A percentile compares a stretch with the other conserved stretches of the same genome.
These are phyloP conservation scores for Malus asiatica DNA, from an alignment of 306 rosid species.

Conservation along the genomic window DNA sequence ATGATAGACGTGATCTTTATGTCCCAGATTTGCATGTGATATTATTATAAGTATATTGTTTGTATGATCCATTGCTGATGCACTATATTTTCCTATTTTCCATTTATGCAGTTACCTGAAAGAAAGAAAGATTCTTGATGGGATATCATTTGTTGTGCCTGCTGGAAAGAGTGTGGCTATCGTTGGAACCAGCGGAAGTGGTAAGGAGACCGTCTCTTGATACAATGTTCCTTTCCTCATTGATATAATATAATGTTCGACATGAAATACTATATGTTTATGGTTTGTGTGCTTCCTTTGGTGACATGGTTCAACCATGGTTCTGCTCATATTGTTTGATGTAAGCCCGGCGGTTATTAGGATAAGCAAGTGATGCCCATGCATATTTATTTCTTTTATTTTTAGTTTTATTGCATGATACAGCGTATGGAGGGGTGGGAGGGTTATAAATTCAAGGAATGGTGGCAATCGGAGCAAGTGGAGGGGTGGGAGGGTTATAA, in stretches of 20 bases:
- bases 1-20: neutral
- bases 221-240: neutral
- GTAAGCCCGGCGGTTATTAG: neutral
- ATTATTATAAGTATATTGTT: neutral
- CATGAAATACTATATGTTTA: neutral
- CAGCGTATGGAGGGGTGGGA: too few relatives aligned
- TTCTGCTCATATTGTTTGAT: neutral
- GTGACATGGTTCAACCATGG: neutral
- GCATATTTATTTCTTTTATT: neutral
- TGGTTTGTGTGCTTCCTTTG: neutral
- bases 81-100: neutral
- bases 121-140: constrained; percentile 93
- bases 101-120: constrained; percentile 55
- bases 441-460: too few relatives aligned
- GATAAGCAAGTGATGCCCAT: neutral
- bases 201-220: constrained; percentile 34
- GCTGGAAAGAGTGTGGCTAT: constrained; percentile 99
- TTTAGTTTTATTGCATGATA: neutral
- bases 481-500: too few relatives aligned
- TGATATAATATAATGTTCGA: neutral
- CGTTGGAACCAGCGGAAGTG: constrained; percentile 99
- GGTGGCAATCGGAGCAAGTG: too few relatives aligned
- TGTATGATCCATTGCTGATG: constrained; percentile 6
- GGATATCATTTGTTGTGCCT: constrained; percentile 74
- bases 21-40: neutral